These are phyloP conservation scores for Capsicum baccatum DNA, from an alignment of 257 asterid genomes.

Conservation along the genomic window DNA sequence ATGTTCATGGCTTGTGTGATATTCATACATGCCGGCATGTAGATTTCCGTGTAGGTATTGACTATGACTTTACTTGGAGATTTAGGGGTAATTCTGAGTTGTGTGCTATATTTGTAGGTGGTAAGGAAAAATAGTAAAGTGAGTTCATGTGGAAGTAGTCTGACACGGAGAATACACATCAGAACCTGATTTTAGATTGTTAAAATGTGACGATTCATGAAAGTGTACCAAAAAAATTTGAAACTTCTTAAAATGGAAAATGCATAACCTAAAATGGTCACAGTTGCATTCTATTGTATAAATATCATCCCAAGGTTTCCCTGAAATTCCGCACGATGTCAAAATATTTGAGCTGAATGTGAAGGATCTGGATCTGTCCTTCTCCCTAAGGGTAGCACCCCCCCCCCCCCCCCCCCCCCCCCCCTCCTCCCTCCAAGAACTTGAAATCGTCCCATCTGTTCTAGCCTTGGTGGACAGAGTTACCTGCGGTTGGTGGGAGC, in stretches of 20 bases:
- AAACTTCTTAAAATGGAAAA: slow-evolving; percentile 14
- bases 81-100: neutral
- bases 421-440: no score
- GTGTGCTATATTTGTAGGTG: neutral
- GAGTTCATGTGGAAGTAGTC: neutral
- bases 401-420: no score
- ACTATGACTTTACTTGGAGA: neutral
- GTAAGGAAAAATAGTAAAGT: neutral
- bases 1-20: neutral
- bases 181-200: neutral
- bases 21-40: neutral
- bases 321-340: neutral
- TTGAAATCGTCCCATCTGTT: no score
- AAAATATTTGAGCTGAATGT: slow-evolving; percentile 17
- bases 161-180: neutral
- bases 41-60: neutral
- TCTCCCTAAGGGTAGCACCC: neutral
- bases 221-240: neutral
- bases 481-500: no score
- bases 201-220: neutral
- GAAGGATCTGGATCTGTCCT: neutral
- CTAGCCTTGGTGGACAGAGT: no score
- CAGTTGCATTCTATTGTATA: slow-evolving; percentile 14
- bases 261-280: neutral
- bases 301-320: neutral